These are phyloP conservation scores for Silene coronaria DNA, from an alignment of 179 eudicot species.

Conservation along the genomic window DNA sequence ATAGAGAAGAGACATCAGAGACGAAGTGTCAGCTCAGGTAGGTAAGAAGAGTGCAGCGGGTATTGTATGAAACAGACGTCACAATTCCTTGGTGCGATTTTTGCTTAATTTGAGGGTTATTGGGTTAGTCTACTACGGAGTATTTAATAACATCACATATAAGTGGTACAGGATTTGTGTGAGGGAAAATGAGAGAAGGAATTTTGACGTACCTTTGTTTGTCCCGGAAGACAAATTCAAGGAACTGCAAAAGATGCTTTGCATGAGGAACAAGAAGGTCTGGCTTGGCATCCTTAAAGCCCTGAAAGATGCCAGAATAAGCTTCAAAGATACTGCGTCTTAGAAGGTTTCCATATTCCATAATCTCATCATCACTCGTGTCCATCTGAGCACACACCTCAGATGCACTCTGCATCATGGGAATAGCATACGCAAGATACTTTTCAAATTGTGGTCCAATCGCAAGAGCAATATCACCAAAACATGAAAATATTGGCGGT, in stretches of 20 bases:
- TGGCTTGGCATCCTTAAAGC: conserved; percentile 76
- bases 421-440: conserved; percentile 62
- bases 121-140: too few relatives aligned
- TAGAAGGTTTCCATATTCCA: conserved; percentile 75
- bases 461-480: conserved; percentile 89
- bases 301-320: conserved; percentile 85
- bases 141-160: too few relatives aligned
- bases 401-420: conserved; percentile 86
- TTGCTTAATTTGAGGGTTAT: too few relatives aligned
- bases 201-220: conserved; percentile 37
- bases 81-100: too few relatives aligned
- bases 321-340: conserved; percentile 86
- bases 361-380: conserved; percentile 60
- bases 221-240: conserved; percentile 66
- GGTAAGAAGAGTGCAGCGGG: not conserved
- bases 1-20: conserved; percentile 7
- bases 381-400: conserved; percentile 71
- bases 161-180: too few relatives aligned
- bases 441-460: conserved; percentile 79
- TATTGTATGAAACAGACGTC: not conserved
- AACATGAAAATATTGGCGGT: conserved; percentile 86
- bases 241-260: conserved; percentile 70
- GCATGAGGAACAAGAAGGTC: conserved; percentile 79
- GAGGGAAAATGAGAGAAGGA: not conserved
- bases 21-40: not conserved